These are phyloP conservation scores for Arthrobotrys megalospora DNA, from an alignment of 2,329 filamentous ascomycete genomes.

Conservation along the genomic window DNA sequence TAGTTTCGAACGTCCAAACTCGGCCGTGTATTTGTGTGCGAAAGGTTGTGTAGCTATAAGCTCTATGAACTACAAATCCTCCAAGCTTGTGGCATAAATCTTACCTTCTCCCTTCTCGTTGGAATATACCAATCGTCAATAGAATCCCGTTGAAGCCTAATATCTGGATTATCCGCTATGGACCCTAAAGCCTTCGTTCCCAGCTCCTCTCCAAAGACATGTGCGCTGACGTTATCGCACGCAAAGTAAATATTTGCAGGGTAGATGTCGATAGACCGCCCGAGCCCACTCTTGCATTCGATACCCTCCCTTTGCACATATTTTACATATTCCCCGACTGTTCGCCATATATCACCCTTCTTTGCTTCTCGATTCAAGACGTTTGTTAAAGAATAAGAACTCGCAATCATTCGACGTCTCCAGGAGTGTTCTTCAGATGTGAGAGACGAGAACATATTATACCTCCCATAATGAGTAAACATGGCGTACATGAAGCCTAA, in stretches of 20 bases:
- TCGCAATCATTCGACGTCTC: constrained; percentile 60
- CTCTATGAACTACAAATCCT: no score
- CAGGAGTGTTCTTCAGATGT: constrained; percentile 59
- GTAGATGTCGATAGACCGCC: constrained; percentile 58
- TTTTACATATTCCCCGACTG: constrained; percentile 42
- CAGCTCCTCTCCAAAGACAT: constrained; percentile 58
- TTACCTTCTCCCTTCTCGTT: constrained; percentile 41
- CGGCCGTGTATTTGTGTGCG: no score
- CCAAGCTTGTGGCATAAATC: neutral
- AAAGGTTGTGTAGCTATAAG: no score
- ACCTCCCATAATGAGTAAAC: constrained; percentile 60
- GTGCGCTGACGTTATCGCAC: constrained; percentile 58
- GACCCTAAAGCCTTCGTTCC: constrained; percentile 47
- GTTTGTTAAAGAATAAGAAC: constrained; percentile 58
- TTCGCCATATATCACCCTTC: constrained; percentile 56
- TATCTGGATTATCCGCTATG: neutral
- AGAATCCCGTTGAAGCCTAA: constrained; percentile 30
- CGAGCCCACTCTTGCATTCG: constrained; percentile 12
- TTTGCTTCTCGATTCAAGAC: constrained; percentile 55
- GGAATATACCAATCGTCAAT: constrained; percentile 50
- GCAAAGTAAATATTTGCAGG: constrained; percentile 59
- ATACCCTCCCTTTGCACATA: constrained; percentile 41
- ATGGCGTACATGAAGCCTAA: constrained; percentile 53
- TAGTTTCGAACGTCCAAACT: neutral
- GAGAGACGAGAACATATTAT: constrained; percentile 60